A percentile compares a stretch with the other conserved stretches of the same genome.
phyloP scores from a whole-genome alignment of 768 basidiomycete genomes.

The Amanita brunnescens region DNA sequence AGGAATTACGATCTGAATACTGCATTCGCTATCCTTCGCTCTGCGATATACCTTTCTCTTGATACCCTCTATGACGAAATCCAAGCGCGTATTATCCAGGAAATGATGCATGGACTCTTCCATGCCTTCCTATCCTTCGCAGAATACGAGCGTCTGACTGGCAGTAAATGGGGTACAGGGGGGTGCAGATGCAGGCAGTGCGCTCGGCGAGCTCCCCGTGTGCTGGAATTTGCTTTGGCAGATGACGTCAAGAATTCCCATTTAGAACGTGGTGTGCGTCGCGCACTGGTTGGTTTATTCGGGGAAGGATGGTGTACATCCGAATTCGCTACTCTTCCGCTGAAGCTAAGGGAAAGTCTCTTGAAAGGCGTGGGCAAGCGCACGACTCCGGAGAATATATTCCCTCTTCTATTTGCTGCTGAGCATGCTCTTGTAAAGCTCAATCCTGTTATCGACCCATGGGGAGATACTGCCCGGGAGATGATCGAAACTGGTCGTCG shows the following conservation, averaged over 20 bases:
- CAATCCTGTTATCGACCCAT: constrained; percentile 51
- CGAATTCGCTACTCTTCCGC: constrained; percentile 68
- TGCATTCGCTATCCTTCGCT: constrained; percentile 81
- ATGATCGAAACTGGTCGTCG: constrained; percentile 60
- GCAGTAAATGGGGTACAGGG: constrained; percentile 72
- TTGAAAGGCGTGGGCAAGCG: constrained; percentile 67
- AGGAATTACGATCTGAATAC: constrained; percentile 89
- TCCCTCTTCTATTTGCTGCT: constrained; percentile 60
- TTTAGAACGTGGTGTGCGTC: constrained; percentile 63
- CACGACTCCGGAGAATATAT: constrained; percentile 58
- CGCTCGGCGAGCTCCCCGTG: constrained; percentile 67
- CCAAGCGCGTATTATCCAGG: constrained; percentile 74
- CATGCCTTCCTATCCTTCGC: constrained; percentile 74
- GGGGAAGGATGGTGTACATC: constrained; percentile 83
- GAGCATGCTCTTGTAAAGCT: constrained; percentile 52
- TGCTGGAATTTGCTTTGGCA: constrained; percentile 71
- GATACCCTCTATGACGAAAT: constrained; percentile 68
- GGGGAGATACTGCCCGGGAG: constrained; percentile 59
- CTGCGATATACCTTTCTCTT: constrained; percentile 73
- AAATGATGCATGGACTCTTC: constrained; percentile 87
- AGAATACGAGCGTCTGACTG: constrained; percentile 70
- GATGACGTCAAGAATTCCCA: constrained; percentile 71
- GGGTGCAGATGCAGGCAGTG: constrained; percentile 84
- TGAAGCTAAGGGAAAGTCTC: constrained; percentile 55
- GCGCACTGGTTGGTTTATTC: constrained; percentile 75